Base-by-base conservation (phyloP, 257 asterid species). In the Anisodus acutangulus region DNA sequence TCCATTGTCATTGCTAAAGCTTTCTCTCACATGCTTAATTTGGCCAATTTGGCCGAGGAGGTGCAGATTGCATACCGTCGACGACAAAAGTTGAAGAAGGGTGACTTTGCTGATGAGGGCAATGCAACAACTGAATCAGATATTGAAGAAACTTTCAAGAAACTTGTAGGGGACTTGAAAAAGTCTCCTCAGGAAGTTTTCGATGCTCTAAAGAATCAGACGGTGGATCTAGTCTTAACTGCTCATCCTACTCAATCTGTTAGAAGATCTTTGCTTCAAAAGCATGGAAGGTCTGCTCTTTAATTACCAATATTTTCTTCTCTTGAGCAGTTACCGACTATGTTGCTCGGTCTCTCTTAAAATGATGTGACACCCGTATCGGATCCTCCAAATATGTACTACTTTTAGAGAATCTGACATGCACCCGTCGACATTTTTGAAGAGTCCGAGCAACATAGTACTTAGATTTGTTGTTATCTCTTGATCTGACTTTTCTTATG, bases 161-260 rank as follows among this genome's bases (percentile, higher is more conserved):
- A 88, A 66, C 92, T 90, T 66, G 91, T 90, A 10, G 45, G 1
- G 19, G 92, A 88, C n/a, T 57, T 90, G 84, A 85, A 87, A 47
- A 90, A 90, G 82, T 88, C 92, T 68, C 92, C 92, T 47, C 84
- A 90, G 78, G 91, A 90, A 82, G 87, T 90, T 54, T 90, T 90
- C 59, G 91, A 90, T 63, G 92, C 92, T 10, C 58, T 90, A 43
- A 90, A 88, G 85, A 90, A 90, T 80, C 92, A 90, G 86, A 90
- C 92, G 1, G 91, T 90, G 84, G 92, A 90, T 84, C 87, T 90
- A 22, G 92, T 90, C 69, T 72, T 90, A 17, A 90, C 92, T 85
- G 92, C 92, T 82, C 92, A 90, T 79, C 92, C 92, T 47, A 90
- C 92, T 63, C 92, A 90, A 78, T 87, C 92, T 64, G 83, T 90